phyloP scores from a whole-genome alignment of 768 basidiomycete species.

The Mrakia gelida region DNA sequence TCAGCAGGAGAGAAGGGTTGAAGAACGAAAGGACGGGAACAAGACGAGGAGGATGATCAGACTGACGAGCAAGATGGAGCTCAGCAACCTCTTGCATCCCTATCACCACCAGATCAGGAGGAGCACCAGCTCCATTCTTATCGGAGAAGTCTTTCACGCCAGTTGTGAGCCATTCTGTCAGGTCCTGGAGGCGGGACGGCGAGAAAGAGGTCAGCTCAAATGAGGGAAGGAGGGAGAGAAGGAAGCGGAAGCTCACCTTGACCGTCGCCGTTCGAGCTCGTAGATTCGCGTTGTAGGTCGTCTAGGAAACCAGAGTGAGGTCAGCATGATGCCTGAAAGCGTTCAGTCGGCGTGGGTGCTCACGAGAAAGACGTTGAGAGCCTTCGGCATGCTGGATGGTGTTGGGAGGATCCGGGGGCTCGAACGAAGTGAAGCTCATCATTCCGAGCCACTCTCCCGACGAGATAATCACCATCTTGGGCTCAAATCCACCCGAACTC shows the following conservation, averaged over 20 bases:
- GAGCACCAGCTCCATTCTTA: conserved; percentile 35
- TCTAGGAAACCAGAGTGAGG: background rate
- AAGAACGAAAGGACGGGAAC: conserved; percentile 34
- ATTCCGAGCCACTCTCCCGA: background rate
- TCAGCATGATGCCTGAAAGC: background rate
- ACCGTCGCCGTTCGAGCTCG: conserved; percentile 12
- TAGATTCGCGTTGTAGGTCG: conserved; percentile 14
- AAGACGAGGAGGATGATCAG: no score
- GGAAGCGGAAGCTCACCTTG: conserved; percentile 5
- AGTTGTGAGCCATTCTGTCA: conserved; percentile 88
- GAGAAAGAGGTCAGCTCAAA: background rate
- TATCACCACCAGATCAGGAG: conserved; percentile 82
- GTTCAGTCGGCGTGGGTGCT: background rate
- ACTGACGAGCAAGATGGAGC: conserved; percentile 74
- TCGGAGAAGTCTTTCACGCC: conserved; percentile 53
- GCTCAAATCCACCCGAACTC: no score
- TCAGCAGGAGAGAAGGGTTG: background rate
- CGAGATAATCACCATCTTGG: no score
- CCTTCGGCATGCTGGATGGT: conserved; percentile 7
- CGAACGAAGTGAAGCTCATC: background rate
- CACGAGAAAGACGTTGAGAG: conserved; percentile 19
- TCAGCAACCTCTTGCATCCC: conserved; percentile 92
- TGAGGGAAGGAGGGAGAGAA: background rate
- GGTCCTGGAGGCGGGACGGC: conserved; percentile 53
- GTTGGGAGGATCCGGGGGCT: background rate